These are phyloP conservation scores for Combretum micranthum DNA, from an alignment of 345 rosid species.

Conservation along the genomic window DNA sequence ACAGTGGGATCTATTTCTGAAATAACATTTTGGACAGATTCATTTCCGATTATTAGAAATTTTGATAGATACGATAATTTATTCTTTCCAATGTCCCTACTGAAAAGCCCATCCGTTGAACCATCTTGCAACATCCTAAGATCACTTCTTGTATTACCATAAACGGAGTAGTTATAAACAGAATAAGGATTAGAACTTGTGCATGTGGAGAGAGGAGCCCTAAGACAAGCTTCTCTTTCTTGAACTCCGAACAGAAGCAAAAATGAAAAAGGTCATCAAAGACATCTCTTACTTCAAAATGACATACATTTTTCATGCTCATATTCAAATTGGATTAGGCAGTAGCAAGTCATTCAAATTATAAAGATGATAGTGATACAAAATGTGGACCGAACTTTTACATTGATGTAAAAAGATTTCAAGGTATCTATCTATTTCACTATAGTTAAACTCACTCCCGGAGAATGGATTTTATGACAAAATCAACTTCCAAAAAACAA, in stretches of 20 bases:
- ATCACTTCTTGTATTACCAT: too few species aligned
- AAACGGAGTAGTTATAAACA: constrained; percentile 25
- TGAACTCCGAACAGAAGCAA: constrained; percentile 47
- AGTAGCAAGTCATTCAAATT: too few species aligned
- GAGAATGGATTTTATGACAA: too few species aligned
- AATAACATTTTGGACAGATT: constrained; percentile 22
- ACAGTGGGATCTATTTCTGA: constrained; percentile 25
- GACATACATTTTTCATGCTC: not conserved
- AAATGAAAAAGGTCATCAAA: not conserved
- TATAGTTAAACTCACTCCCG: not conserved
- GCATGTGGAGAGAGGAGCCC: constrained; percentile 40
- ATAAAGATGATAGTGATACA: too few species aligned
- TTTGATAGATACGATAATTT: constrained; percentile 22
- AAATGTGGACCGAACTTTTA: too few species aligned
- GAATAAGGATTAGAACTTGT: constrained; percentile 34
- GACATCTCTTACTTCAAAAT: not conserved
- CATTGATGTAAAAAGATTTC: too few species aligned
- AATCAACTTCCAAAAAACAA: too few species aligned
- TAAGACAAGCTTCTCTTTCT: constrained; percentile 64
- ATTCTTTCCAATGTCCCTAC: constrained; percentile 21
- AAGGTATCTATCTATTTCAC: not conserved
- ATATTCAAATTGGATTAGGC: too few species aligned
- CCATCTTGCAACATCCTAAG: constrained; percentile 18
- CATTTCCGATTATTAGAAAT: constrained; percentile 12
- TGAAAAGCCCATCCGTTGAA: constrained; percentile 12